These are phyloP conservation scores for Tricholoma terreum DNA, from an alignment of 768 basidiomycete species.

Conservation along the genomic window DNA sequence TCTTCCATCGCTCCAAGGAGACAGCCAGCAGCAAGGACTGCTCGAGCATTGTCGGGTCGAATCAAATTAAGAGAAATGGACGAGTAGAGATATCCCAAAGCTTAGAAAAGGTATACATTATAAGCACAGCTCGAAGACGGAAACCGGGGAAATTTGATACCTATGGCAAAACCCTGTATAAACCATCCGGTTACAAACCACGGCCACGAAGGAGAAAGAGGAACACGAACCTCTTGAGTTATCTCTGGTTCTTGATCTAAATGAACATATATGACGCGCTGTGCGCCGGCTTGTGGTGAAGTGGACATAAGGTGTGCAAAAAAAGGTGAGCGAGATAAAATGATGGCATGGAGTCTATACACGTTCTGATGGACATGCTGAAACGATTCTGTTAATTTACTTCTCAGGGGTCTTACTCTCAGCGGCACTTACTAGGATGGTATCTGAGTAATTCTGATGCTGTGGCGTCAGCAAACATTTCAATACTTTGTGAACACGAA, in stretches of 20 bases:
- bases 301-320: conserved; percentile 87
- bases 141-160: conserved; percentile 31
- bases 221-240: conserved; percentile 69
- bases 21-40: conserved; percentile 81
- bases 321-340: conserved; percentile 84
- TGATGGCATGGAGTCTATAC: conserved; percentile 80
- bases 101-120: conserved; percentile 33
- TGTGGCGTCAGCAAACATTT: conserved; percentile 7
- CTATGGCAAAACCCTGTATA: conserved; percentile 75
- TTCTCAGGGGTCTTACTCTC: conserved; percentile 2
- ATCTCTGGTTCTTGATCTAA: conserved; percentile 80
- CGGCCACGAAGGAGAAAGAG: conserved; percentile 6
- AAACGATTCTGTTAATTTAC: conserved; percentile 5
- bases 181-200: conserved; percentile 13
- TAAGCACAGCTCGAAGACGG: conserved; percentile 5
- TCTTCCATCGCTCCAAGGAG: conserved; percentile 88
- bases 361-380: conserved; percentile 74
- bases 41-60: conserved; percentile 76
- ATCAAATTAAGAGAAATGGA: conserved; percentile 65
- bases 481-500: conserved; percentile 10
- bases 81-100: conserved; percentile 80
- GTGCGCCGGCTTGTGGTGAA: conserved; percentile 61
- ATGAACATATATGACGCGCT: conserved; percentile 69
- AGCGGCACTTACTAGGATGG: conserved; percentile 57
- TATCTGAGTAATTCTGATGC: conserved; percentile 79